Evolutionary conservation across 768 basidiomycete species (phyloP), one percentile per base, ranked within the genome.

Genomic region (Bullera alba): DNA sequence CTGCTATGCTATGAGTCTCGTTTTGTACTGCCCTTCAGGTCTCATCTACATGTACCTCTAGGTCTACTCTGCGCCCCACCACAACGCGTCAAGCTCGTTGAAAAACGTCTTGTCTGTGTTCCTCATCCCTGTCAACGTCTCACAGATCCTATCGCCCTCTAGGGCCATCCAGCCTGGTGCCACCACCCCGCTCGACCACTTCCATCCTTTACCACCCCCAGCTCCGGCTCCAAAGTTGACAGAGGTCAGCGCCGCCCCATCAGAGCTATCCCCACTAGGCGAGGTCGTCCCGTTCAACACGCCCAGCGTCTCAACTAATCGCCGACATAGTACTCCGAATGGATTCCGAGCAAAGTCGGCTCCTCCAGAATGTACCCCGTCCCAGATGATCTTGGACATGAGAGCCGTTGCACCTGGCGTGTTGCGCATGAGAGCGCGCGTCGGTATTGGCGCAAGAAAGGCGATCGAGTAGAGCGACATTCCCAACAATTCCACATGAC

Each of bases 391-490:
- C n/a, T 67, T 59, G 17, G 60, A 75, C 77, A 92, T 78, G 28
- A 88, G 77, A 37, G 77, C 76, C 45, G 81, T 78, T 69, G 86
- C 83, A 27, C 84, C 83, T 25, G 91, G 77, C 34, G 74, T 74
- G 44, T 80, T 69, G 60, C 86, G 85, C 58, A 90, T 77, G 54
- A 74, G 79, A 47, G 77, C 76, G 74, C 92, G 90, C 55, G 92
- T 65, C 23, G 79, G 77, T 3, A 83, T 82, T 1, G 89, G 79
- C 2, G 89, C 81, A 48, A 92, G 76, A 76, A 90, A 96, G 21
- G 83, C 81, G 56, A 96, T 75, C 30, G 83, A 83, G 74, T 95
- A 96, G 35, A 95, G 79, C n/a, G 80, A 79, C 77, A 91, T 81
- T 39, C 85, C 77, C 46, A 78, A 75, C 58, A 85, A 86, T 76